These are phyloP conservation scores for Gossypium aridum DNA, from an alignment of 441 rosid species.

Conservation along the genomic window DNA sequence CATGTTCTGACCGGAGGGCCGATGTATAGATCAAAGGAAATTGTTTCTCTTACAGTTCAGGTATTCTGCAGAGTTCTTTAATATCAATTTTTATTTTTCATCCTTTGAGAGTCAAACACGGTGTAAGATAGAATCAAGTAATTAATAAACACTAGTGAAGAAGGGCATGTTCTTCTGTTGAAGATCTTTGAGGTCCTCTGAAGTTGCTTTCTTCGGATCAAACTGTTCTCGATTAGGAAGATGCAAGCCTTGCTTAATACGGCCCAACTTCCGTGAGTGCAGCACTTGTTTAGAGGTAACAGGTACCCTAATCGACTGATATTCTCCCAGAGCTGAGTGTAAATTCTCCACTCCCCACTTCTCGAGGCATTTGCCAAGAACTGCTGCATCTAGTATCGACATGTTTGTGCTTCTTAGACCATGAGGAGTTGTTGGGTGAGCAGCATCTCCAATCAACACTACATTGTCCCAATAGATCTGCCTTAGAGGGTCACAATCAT, in stretches of 20 bases:
- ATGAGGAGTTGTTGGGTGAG: slow-evolving; percentile 78
- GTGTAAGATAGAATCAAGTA: neutral
- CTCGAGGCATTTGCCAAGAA: slow-evolving; percentile 51
- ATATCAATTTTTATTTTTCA: neutral
- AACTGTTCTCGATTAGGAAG: slow-evolving; percentile 25
- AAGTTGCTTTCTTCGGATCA: slow-evolving; percentile 28
- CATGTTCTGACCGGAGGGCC: neutral
- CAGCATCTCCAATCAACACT: slow-evolving; percentile 66
- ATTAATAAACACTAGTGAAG: slow-evolving; percentile 24
- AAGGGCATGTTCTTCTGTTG: slow-evolving; percentile 56
- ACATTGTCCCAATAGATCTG: slow-evolving; percentile 44
- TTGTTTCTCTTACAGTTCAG: neutral
- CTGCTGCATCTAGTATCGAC: slow-evolving; percentile 61
- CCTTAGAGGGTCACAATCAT: slow-evolving; percentile 57
- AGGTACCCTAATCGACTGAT: slow-evolving; percentile 49
- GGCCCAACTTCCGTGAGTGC: slow-evolving; percentile 46
- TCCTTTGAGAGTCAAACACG: neutral
- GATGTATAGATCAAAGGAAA: neutral
- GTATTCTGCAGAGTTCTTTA: neutral
- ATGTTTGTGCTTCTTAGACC: slow-evolving; percentile 76
- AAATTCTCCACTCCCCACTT: slow-evolving; percentile 38
- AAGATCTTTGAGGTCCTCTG: slow-evolving; percentile 34
- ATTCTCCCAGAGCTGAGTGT: slow-evolving; percentile 44
- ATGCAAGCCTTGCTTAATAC: slow-evolving; percentile 62
- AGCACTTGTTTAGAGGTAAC: slow-evolving; percentile 58